Evolutionary conservation across 2,329 filamentous ascomycete genomes (phyloP).

Genomic region (Knoxdaviesia proteae): DNA sequence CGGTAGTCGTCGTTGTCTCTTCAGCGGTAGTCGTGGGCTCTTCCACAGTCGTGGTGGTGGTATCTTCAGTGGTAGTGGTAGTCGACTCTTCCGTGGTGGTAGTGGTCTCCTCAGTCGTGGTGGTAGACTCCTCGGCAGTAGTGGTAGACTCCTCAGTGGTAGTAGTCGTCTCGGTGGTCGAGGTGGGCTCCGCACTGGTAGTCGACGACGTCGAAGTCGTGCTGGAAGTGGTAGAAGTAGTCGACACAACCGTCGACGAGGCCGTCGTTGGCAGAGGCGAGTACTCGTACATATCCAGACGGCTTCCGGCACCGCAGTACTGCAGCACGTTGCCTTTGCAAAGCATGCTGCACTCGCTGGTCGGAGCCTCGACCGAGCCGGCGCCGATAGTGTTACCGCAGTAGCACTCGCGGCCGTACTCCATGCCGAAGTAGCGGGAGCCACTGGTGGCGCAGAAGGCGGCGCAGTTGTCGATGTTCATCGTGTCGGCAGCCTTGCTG

Average conservation of each 20-base stretch:
- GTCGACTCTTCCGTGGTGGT: too few species aligned
- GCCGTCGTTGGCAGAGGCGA: background rate
- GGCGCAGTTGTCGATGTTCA: constrained; percentile 15
- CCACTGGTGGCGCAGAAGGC: constrained; percentile 9
- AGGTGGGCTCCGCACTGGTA: too few species aligned
- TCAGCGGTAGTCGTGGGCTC: too few species aligned
- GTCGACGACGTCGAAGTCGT: background rate
- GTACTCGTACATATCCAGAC: constrained; percentile 14
- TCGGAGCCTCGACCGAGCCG: constrained; percentile 9
- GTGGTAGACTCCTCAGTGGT: too few species aligned
- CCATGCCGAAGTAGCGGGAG: constrained; percentile 12
- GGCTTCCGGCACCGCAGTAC: constrained; percentile 15
- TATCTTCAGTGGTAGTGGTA: too few species aligned
- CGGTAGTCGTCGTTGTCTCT: too few species aligned
- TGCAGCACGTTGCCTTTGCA: constrained; percentile 13
- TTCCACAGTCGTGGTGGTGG: too few species aligned
- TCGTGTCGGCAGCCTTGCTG: constrained; percentile 11
- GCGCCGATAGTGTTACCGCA: constrained; percentile 9
- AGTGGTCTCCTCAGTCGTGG: too few species aligned
- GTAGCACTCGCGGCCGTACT: constrained; percentile 1
- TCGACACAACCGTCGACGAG: background rate
- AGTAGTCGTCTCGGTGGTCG: too few species aligned
- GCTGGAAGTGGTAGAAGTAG: constrained; percentile 1
- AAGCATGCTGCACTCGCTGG: constrained; percentile 13
- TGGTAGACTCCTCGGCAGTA: too few species aligned